A percentile compares a stretch with the other conserved stretches of the same genome.
phyloP scores from a whole-genome alignment of 495 filamentous ascomycete species.

The Achaetomiella virescens region DNA sequence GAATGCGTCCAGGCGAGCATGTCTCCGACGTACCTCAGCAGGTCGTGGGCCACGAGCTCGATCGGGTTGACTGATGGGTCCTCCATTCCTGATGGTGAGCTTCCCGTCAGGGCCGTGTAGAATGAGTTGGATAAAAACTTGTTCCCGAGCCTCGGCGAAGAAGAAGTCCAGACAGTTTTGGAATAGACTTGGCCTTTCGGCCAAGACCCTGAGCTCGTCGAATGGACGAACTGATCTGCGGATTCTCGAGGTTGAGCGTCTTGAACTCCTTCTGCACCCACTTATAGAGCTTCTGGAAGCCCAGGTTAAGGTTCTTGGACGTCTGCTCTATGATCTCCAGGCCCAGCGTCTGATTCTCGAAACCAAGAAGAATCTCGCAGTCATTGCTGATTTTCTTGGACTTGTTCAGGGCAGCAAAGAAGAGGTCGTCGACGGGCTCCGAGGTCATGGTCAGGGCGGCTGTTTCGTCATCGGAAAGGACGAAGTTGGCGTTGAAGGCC shows the following conservation, averaged over 20 bases:
- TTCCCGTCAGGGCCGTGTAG: conserved; percentile 81
- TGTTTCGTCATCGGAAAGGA: conserved; percentile 73
- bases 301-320: conserved; percentile 76
- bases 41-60: conserved; percentile 87
- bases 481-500: conserved; percentile 78
- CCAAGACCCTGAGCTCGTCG: conserved; percentile 77
- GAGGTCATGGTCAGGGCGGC: conserved; percentile 64
- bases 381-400: conserved; percentile 85
- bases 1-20: conserved; percentile 98
- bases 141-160: conserved; percentile 85
- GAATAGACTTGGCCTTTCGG: conserved; percentile 84
- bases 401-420: conserved; percentile 72
- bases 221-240: conserved; percentile 82
- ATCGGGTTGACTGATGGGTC: conserved; percentile 73
- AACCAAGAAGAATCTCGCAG: conserved; percentile 80
- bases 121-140: conserved; percentile 85
- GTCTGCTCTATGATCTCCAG: conserved; percentile 88
- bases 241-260: conserved; percentile 86
- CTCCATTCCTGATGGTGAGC: conserved; percentile 38
- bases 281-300: conserved; percentile 88
- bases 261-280: conserved; percentile 96
- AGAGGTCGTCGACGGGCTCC: conserved; percentile 77
- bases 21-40: conserved; percentile 87
- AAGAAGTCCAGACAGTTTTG: conserved; percentile 93
- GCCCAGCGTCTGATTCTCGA: conserved; percentile 80